A percentile compares a stretch with the other conserved stretches of the same genome.
Conservation (phyloP, 768 basidiomycete species). For the Lentinula sp. region DNA sequence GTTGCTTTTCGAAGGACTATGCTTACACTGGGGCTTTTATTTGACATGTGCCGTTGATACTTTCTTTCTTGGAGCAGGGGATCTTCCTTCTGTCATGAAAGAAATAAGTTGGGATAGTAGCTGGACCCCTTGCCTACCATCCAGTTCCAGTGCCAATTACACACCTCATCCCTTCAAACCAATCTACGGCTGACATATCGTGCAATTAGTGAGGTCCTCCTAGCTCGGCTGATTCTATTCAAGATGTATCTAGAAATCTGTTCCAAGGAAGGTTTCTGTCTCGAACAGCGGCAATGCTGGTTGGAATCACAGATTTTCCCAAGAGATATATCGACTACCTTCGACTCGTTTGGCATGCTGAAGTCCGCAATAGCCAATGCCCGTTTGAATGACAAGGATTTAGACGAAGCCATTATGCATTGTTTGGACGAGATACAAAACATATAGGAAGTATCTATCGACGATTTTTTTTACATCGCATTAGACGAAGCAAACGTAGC, state of each 20-base stretch:
- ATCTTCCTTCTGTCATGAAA: neutral
- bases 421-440: neutral
- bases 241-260: neutral
- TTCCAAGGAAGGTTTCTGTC: neutral
- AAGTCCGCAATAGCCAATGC: neutral
- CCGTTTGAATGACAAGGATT: neutral
- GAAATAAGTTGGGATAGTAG: neutral
- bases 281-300: neutral
- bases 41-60: neutral
- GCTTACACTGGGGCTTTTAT: constrained; percentile 2
- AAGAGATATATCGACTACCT: neutral
- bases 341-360: neutral
- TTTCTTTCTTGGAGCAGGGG: neutral
- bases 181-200: neutral
- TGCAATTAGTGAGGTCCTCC: neutral
- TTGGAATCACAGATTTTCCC: neutral
- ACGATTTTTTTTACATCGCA: neutral
- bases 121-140: neutral
- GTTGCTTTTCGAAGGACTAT: neutral
- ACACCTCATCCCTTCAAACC: neutral
- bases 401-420: neutral
- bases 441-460: neutral
- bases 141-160: neutral
- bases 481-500: constrained; percentile 6
- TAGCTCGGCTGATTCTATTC: neutral